Conservation (phyloP, 2,329 filamentous ascomycete genomes). For the Alternaria alternata region DNA sequence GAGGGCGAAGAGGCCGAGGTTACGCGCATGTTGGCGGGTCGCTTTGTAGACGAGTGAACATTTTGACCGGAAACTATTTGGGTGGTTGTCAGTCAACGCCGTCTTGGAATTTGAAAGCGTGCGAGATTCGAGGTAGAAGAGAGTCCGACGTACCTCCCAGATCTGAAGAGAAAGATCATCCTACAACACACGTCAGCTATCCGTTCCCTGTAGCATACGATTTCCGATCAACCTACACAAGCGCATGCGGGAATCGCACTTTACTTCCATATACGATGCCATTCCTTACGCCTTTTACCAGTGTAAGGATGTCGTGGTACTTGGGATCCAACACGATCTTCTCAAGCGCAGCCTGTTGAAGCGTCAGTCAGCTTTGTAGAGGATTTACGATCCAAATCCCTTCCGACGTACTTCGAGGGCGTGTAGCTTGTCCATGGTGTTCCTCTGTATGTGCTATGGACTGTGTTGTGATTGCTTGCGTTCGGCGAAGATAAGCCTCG, state of each 20-base stretch:
- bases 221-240: slow-evolving; percentile 67
- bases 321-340: slow-evolving; percentile 80
- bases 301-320: slow-evolving; percentile 82
- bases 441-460: neutral
- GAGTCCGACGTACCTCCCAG: slow-evolving; percentile 73
- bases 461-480: slow-evolving; percentile 9
- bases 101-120: neutral
- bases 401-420: slow-evolving; percentile 39
- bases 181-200: slow-evolving; percentile 54
- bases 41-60: slow-evolving; percentile 79
- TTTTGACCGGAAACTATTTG: slow-evolving; percentile 75
- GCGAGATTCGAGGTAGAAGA: neutral
- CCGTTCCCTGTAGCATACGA: neutral
- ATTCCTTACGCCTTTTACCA: slow-evolving; percentile 95
- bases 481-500: slow-evolving; percentile 32
- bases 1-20: slow-evolving; percentile 88
- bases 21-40: slow-evolving; percentile 87
- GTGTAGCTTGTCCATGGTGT: slow-evolving; percentile 44
- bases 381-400: neutral
- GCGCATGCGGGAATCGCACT: slow-evolving; percentile 96
- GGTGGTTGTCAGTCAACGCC: slow-evolving; percentile 11
- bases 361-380: slow-evolving; percentile 9
- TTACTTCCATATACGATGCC: slow-evolving; percentile 96
- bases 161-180: slow-evolving; percentile 97
- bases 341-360: slow-evolving; percentile 72